A percentile compares a stretch with the other conserved stretches of the same genome.
Conservation (phyloP, 108 stramenopile genomes). For the Nitzschia sp. region DNA sequence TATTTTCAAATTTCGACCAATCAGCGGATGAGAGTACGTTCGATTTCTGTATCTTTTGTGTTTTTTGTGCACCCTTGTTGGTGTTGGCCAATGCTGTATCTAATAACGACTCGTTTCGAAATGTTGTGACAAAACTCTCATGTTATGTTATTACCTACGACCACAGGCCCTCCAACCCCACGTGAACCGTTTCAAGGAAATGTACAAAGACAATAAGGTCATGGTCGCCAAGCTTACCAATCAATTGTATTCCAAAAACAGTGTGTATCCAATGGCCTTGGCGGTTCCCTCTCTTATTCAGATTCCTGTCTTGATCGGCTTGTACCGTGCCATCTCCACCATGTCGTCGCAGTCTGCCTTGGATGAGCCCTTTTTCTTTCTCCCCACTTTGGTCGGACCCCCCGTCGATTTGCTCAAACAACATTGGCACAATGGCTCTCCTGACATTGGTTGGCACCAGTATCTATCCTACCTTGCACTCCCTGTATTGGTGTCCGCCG, state of each 20-base stretch:
- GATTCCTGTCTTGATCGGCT: slow-evolving; percentile 95
- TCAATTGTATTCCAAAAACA: slow-evolving; percentile 87
- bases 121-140: no score
- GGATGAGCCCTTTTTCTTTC: slow-evolving; percentile 92
- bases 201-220: slow-evolving; percentile 92
- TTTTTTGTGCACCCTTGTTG: no score
- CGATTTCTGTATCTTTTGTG: no score
- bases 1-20: slow-evolving; percentile 90
- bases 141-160: slow-evolving; percentile 6
- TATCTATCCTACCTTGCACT: slow-evolving; percentile 83
- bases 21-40: slow-evolving; percentile 90
- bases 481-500: slow-evolving; percentile 80
- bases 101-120: no score
- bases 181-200: slow-evolving; percentile 89
- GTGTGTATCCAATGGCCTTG: slow-evolving; percentile 94
- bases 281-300: slow-evolving; percentile 91
- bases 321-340: slow-evolving; percentile 91
- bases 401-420: slow-evolving; percentile 87
- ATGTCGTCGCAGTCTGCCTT: slow-evolving; percentile 86
- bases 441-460: slow-evolving; percentile 92
- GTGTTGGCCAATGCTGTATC: no score
- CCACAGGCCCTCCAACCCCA: slow-evolving; percentile 79
- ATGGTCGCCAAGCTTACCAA: slow-evolving; percentile 22
- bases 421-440: slow-evolving; percentile 77
- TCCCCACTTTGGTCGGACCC: slow-evolving; percentile 95